Conservation (phyloP, 1,284 basidiomycete species). For the Trichosporon sp. region DNA sequence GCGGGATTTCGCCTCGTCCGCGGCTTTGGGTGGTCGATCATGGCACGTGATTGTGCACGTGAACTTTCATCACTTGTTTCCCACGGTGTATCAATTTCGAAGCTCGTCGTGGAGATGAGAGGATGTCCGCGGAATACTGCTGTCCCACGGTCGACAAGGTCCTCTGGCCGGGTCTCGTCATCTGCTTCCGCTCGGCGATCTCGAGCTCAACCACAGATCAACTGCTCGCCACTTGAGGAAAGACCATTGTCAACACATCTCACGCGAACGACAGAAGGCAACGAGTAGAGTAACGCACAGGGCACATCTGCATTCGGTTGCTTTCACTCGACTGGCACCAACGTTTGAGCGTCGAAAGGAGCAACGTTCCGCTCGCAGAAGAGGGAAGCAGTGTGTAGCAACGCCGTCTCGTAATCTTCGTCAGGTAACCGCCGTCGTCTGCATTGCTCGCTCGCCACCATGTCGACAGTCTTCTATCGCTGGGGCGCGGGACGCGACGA, state of each 20-base stretch:
- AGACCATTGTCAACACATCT: neutral
- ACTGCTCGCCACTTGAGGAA: neutral
- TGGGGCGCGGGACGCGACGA: constrained; percentile 95
- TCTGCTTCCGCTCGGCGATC: neutral
- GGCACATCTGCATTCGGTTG: neutral
- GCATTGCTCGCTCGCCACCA: constrained; percentile 47
- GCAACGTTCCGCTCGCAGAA: no score
- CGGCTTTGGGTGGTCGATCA: neutral
- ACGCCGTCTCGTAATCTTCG: neutral
- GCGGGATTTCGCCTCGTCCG: neutral
- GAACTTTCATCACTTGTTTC: neutral
- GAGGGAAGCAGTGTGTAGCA: neutral
- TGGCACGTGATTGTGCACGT: neutral
- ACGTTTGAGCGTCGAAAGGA: neutral
- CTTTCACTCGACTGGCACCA: neutral
- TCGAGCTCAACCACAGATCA: neutral
- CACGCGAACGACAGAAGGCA: neutral
- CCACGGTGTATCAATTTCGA: no score
- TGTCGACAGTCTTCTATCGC: constrained; percentile 98
- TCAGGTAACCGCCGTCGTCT: neutral
- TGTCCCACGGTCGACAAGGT: neutral
- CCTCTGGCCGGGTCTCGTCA: neutral
- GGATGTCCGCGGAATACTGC: no score
- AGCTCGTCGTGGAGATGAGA: no score
- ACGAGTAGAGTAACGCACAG: neutral